phyloP scores from a whole-genome alignment of 306 rosid species.

The Prunus persica region Prunus_persica_NCBIv2 NC_034011.1:5488001-5488500 shows the following conservation, averaged over 20 bases:
- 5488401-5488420: background rate
- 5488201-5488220: background rate
- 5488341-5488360: background rate
- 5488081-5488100: too few species aligned
- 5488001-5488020: too few species aligned
- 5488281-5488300: slow-evolving; percentile 5
- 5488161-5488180: too few species aligned
- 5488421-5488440: background rate
- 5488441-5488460: background rate
- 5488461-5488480: background rate
- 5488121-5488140: too few species aligned
- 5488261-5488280: background rate
- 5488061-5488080: too few species aligned
- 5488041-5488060: too few species aligned
- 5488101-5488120: rapidly evolving
- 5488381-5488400: background rate
- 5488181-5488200: too few species aligned
- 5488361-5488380: background rate
- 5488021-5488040: too few species aligned
- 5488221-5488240: background rate
- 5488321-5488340: slow-evolving; percentile 2
- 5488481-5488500: background rate
- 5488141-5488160: too few species aligned
- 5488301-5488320: slow-evolving; percentile 8
- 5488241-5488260: background rate